phyloP scores from a whole-genome alignment of 768 basidiomycete genomes.

The Infundibulicybe gibba region DNA sequence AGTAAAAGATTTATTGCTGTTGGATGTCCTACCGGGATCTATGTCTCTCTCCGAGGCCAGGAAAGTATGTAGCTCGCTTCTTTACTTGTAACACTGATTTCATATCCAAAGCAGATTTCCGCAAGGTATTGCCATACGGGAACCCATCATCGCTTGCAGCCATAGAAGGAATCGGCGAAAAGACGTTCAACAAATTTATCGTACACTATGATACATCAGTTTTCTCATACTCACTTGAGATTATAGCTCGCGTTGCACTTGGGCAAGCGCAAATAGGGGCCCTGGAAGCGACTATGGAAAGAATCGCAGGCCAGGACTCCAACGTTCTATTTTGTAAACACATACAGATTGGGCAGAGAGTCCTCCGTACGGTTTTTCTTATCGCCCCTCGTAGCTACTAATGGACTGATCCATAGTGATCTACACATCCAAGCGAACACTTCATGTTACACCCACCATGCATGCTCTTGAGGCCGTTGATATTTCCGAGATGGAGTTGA shows the following conservation, averaged over 20 bases:
- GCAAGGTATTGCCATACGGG: constrained; percentile 46
- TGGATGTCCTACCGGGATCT: constrained; percentile 69
- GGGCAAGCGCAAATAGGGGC: constrained; percentile 41
- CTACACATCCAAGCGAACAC: constrained; percentile 58
- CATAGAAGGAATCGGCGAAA: constrained; percentile 38
- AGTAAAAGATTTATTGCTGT: constrained; percentile 60
- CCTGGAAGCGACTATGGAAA: constrained; percentile 59
- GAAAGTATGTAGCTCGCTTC: constrained; percentile 38
- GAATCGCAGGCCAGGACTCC: constrained; percentile 48
- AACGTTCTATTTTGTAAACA: constrained; percentile 62
- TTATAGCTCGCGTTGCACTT: constrained; percentile 57
- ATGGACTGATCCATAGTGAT: constrained; percentile 44
- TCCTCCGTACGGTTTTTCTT: constrained; percentile 44
- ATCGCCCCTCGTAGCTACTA: background rate
- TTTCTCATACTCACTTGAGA: constrained; percentile 65
- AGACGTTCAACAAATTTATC: constrained; percentile 61
- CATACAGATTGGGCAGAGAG: constrained; percentile 47
- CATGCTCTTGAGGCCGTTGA: constrained; percentile 57
- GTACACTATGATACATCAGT: constrained; percentile 58
- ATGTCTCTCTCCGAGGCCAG: constrained; percentile 51
- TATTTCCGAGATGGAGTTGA: constrained; percentile 27
- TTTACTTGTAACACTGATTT: background rate
- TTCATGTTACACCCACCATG: constrained; percentile 51
- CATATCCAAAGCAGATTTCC: constrained; percentile 42
- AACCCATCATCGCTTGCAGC: constrained; percentile 54